Evolutionary conservation across 768 basidiomycete genomes (phyloP), one percentile per base, ranked within the genome.

Genomic region (Fibroporia radiculosa): DNA sequence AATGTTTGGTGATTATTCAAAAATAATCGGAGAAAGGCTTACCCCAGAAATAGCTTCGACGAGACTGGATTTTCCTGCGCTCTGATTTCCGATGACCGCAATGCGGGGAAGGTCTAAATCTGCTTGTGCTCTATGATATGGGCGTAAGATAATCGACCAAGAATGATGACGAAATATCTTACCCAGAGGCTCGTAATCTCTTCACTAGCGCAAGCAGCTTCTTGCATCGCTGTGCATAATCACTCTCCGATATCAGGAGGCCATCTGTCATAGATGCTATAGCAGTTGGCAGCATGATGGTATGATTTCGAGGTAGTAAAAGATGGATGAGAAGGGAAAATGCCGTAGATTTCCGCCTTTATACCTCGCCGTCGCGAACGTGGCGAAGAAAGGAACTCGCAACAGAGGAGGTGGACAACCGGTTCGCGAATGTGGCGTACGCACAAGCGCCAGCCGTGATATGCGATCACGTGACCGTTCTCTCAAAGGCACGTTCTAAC

Each of bases 41-140:
- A 73, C 70, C 11, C 70, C 68, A 6, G 70, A 68, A n/a, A 76
- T 72, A 1, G 74, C 68, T 48, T 75, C 74, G 0, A 75, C 71
- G 6, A 75, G 59, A 38, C 66, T 67, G 1, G 68, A 71, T 53
- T 71, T 71, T 1, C 67, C 76, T 2, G 73, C 71, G 27, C 67
- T 70, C 53, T 77, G 76, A 32, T 72, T 73, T 12, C 74, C 75
- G 20, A 74, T 71, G 33, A 74, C 71, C 8, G 66, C 68, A 26
- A 75, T 69, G 2, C 72, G 60, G 3, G 75, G 73, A 1, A 77
- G 55, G 48, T 76, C 72, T 14, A 75, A 53, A 25, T 72, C 69
- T 2, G 62, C 60, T 49, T 74, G 68, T 3, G 68, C 64, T 4
- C 71, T 71, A 22, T 19, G 19, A 26, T 25, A 19, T 33, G 6